Percentiles rank a stretch among this genome's conserved stretches.
Evolutionary conservation across 192 early-diverging fungal genomes (phyloP).

Genomic region (Coemansia javaensis): DNA sequence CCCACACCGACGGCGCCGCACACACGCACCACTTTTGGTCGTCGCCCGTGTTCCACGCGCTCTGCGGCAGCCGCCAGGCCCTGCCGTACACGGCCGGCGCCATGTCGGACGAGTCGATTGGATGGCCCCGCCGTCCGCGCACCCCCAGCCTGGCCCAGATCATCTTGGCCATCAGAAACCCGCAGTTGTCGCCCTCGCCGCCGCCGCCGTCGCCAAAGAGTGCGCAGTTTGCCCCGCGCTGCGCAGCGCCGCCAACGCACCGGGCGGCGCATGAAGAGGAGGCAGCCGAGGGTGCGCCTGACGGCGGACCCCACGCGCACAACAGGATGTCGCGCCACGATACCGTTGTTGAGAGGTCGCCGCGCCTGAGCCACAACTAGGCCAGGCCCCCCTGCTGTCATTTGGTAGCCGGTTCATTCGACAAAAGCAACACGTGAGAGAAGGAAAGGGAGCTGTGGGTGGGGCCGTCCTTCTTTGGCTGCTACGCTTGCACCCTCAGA

Average conservation of each 20-base stretch:
- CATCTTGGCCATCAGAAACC: background rate
- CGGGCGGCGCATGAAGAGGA: background rate
- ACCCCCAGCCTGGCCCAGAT: background rate
- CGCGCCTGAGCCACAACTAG: background rate
- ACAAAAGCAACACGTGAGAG: too few relatives aligned
- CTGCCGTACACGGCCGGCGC: too few relatives aligned
- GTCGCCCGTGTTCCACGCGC: slow-evolving; percentile 3
- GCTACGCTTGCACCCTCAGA: too few relatives aligned
- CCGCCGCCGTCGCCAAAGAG: too few relatives aligned
- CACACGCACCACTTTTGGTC: slow-evolving; percentile 12
- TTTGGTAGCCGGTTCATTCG: too few relatives aligned
- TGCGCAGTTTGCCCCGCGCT: too few relatives aligned
- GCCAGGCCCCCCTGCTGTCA: too few relatives aligned
- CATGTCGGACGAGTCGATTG: background rate
- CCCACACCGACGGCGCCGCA: slow-evolving; percentile 6
- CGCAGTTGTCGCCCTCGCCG: too few relatives aligned
- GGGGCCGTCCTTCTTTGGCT: too few relatives aligned
- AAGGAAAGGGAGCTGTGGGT: too few relatives aligned
- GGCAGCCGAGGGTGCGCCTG: background rate
- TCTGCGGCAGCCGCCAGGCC: background rate
- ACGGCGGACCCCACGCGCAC: background rate
- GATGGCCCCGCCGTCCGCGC: too few relatives aligned
- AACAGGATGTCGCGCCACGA: slow-evolving; percentile 3
- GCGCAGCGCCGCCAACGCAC: too few relatives aligned
- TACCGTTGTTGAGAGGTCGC: background rate